These are phyloP conservation scores for Scleromitrula shiraiana DNA, from an alignment of 2,329 filamentous ascomycete genomes.

Conservation along the genomic window DNA sequence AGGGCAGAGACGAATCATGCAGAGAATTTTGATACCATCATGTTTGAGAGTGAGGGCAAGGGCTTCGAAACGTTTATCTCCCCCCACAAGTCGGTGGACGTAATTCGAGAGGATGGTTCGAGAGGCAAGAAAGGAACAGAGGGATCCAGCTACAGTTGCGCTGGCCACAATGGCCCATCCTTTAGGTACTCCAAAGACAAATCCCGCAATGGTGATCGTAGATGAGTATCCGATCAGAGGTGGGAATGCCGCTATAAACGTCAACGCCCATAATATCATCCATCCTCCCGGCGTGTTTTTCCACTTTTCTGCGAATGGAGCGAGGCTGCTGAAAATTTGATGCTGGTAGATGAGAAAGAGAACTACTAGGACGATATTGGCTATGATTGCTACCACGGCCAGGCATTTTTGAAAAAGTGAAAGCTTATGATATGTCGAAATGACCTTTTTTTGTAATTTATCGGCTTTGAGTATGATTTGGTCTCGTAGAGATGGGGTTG, in stretches of 20 bases:
- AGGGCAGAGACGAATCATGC: conserved; percentile 88
- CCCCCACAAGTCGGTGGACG: conserved; percentile 71
- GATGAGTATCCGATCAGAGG: conserved; percentile 65
- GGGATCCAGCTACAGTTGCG: conserved; percentile 71
- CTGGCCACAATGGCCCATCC: conserved; percentile 66
- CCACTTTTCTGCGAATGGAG: conserved; percentile 66
- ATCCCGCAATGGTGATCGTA: conserved; percentile 58
- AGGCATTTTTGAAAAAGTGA: conserved; percentile 54
- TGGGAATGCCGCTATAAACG: conserved; percentile 61
- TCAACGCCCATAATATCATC: conserved; percentile 57
- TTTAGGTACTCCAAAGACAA: conserved; percentile 63
- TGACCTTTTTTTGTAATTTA: conserved; percentile 40
- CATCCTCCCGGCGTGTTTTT: conserved; percentile 63
- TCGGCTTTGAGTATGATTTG: conserved; percentile 42
- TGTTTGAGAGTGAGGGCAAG: conserved; percentile 80
- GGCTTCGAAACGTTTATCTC: conserved; percentile 81
- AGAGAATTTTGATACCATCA: conserved; percentile 80
- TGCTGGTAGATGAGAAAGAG: conserved; percentile 73
- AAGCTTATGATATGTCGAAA: conserved; percentile 47
- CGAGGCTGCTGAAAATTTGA: conserved; percentile 67
- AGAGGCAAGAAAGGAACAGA: conserved; percentile 71
- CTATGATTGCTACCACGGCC: conserved; percentile 42
- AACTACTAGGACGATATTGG: conserved; percentile 46
- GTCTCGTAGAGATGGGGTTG: conserved; percentile 29
- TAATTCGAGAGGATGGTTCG: conserved; percentile 70